phyloP scores from a whole-genome alignment of 176 grass and related monocot species.

The Phragmites australis region DNA sequence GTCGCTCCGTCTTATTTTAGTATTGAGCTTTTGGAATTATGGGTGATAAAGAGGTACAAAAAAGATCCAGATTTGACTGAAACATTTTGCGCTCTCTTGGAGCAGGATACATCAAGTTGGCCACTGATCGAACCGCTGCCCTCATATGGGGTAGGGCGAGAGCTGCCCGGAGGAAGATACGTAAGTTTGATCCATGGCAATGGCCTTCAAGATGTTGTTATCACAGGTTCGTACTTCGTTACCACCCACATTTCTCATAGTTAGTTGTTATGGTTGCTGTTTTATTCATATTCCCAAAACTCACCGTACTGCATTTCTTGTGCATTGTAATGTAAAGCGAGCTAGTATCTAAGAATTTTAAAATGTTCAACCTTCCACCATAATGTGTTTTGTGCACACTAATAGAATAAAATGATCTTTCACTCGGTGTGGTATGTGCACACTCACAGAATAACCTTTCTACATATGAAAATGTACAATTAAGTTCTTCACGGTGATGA shows the following conservation, averaged over 20 bases:
- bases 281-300: background rate
- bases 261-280: background rate
- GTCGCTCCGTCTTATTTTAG: background rate
- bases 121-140: conserved; percentile 79
- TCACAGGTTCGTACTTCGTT: conserved; percentile 66
- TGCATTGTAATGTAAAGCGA: too few species aligned
- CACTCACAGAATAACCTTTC: background rate
- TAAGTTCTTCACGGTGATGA: background rate
- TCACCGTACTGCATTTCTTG: too few species aligned
- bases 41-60: background rate
- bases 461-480: background rate
- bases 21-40: background rate
- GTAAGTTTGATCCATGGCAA: conserved; percentile 88
- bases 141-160: conserved; percentile 86
- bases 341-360: too few species aligned
- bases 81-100: conserved; percentile 7
- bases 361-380: background rate
- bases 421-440: background rate
- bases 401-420: background rate
- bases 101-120: conserved; percentile 79
- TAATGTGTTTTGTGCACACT: background rate
- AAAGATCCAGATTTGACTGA: background rate
- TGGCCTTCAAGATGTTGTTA: conserved; percentile 80
- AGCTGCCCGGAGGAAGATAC: conserved; percentile 82
- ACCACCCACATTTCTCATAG: background rate